These are phyloP conservation scores for Plasmodium adleri DNA, from an alignment of 169 alveolate genomes.

Conservation along the genomic window DNA sequence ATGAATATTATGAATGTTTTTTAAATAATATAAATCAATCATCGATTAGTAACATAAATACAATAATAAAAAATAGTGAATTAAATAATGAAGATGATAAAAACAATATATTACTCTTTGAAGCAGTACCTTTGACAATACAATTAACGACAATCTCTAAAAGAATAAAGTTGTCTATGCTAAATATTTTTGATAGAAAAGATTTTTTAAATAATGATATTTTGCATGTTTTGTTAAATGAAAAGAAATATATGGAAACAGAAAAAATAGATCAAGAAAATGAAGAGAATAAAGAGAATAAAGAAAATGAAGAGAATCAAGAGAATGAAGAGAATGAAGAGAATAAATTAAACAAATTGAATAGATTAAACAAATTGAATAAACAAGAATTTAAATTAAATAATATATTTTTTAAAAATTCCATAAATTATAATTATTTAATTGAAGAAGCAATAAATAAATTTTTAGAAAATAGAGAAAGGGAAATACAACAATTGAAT, in stretches of 20 bases:
- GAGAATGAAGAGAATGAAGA: background rate
- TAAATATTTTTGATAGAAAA: conserved; percentile 26
- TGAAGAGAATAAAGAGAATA: background rate
- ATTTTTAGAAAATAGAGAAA: conserved; percentile 23
- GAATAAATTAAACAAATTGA: too few species aligned
- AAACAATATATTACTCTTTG: conserved; percentile 2
- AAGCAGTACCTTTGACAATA: conserved; percentile 40
- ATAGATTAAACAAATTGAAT: background rate
- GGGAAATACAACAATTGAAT: background rate
- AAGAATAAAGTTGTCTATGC: conserved; percentile 51
- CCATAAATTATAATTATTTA: conserved; percentile 16
- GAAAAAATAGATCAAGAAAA: background rate
- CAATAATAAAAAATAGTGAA: background rate
- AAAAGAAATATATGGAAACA: background rate
- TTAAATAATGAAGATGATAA: background rate
- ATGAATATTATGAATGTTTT: conserved; percentile 46
- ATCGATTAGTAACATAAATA: background rate
- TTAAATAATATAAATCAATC: background rate
- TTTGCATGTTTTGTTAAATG: conserved; percentile 21
- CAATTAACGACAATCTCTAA: conserved; percentile 51
- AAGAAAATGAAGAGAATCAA: background rate
- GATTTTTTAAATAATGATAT: conserved; percentile 16
- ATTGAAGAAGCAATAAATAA: conserved; percentile 56
- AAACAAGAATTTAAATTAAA: too few species aligned
- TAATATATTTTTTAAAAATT: background rate